These are phyloP conservation scores for Plectosphaerella cucumerina DNA, from an alignment of 2,329 filamentous ascomycete species.

Conservation along the genomic window DNA sequence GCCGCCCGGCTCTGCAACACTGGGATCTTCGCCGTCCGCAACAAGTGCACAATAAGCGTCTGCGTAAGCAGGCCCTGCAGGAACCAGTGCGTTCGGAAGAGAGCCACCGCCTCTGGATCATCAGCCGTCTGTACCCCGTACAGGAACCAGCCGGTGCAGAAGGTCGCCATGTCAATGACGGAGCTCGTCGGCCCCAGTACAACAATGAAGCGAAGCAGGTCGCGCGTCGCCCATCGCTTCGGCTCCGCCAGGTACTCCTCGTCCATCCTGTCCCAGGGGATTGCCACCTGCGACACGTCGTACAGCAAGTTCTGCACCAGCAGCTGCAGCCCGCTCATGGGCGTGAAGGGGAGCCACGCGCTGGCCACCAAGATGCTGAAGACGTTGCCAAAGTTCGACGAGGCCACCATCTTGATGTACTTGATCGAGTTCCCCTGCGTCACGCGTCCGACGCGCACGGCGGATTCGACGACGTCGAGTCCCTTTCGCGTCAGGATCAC, in stretches of 20 bases:
- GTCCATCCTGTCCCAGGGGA: slow-evolving; percentile 23
- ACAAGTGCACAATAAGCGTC: slow-evolving; percentile 21
- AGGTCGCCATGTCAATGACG: slow-evolving; percentile 20
- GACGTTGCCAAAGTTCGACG: slow-evolving; percentile 25
- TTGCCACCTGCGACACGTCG: slow-evolving; percentile 23
- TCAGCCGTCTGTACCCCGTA: slow-evolving; percentile 15
- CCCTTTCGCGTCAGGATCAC: slow-evolving; percentile 24
- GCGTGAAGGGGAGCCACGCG: slow-evolving; percentile 21
- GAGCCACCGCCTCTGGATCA: slow-evolving; percentile 8
- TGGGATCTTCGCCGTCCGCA: slow-evolving; percentile 20
- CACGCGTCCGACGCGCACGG: slow-evolving; percentile 18
- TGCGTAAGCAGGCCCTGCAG: slow-evolving; percentile 22
- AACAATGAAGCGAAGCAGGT: slow-evolving; percentile 21
- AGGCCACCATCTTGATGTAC: slow-evolving; percentile 25
- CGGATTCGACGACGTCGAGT: slow-evolving; percentile 19
- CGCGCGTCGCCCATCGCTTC: slow-evolving; percentile 19
- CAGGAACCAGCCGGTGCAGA: slow-evolving; percentile 17
- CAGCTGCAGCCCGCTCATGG: slow-evolving; percentile 21
- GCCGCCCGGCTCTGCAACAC: slow-evolving; percentile 19
- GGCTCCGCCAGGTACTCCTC: slow-evolving; percentile 19
- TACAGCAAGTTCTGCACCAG: slow-evolving; percentile 22
- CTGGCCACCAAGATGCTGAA: slow-evolving; percentile 22
- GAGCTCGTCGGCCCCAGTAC: slow-evolving; percentile 22
- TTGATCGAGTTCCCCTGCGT: slow-evolving; percentile 24
- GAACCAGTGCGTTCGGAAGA: slow-evolving; percentile 22